Evolutionary conservation across 345 rosid genomes (phyloP), one percentile per base, ranked within the genome.

Genomic region (Sisymbrium altissimum): DNA sequence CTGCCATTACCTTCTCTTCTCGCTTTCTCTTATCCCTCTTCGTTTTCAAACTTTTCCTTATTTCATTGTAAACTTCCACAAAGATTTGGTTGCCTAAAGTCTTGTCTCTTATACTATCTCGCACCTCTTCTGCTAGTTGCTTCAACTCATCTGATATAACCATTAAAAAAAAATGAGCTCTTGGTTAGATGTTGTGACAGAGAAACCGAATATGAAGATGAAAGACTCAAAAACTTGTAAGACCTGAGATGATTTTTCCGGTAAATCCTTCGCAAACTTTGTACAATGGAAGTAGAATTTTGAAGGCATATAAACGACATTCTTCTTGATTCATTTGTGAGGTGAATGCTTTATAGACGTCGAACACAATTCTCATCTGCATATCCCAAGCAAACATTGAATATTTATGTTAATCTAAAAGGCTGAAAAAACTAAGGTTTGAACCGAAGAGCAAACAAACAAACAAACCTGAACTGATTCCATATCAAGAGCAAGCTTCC

Each of bases 231-330:
- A 3, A 48, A 18, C 64, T 54, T 46, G n/a, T 70, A 84, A 70
- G 62, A 91, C 97, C 97, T 32, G 84, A 48, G 54, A 92, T 79
- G 72, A 79, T 78, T 77, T 84, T 92, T 60, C 97, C 99, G 6
- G 98, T 74, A 75, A 72, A 87, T 70, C 93, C 96, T 86, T 95
- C 96, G n/a, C 83, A 86, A 30, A 95, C 88, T 88, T 95, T 95
- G 82, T 87, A 95, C 65, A 90, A 54, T 0, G 97, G 93, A 19
- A 88, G 80, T 63, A 95, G 81, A 80, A 95, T 86, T 63, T 80
- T 80, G 57, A 9, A 73, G 49, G 86, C 96, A 57, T 86, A 85
- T 41, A 36, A 83, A 64, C 67, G 71, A 17, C 80, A 83, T 45
- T 85, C 84, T 18, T 80, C 91, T 64, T 70, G 82, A 70, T 58